Conservation (phyloP, 2,329 filamentous ascomycete genomes). For the Fusarium kyushuense region DNA sequence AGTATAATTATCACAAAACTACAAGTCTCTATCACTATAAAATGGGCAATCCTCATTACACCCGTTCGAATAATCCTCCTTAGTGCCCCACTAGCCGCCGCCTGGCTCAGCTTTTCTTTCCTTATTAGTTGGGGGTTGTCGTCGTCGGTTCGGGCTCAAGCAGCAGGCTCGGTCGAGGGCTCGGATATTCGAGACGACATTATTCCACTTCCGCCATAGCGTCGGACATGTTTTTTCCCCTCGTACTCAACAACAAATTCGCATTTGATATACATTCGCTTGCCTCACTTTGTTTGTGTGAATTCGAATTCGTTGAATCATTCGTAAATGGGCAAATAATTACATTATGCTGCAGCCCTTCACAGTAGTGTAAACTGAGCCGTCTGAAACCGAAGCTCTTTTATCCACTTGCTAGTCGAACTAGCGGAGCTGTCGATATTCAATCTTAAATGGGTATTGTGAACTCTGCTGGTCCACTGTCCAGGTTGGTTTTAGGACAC, state of each 20-base stretch:
- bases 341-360: background rate
- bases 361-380: conserved; percentile 18
- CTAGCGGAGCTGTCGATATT: conserved; percentile 10
- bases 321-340: conserved; percentile 20
- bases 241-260: background rate
- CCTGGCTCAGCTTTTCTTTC: background rate
- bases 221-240: conserved; percentile 12
- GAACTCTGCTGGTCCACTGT: background rate
- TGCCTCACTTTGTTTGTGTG: conserved; percentile 2
- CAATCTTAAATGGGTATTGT: background rate
- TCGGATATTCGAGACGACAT: conserved; percentile 31
- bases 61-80: conserved; percentile 6
- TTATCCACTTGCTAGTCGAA: conserved; percentile 14
- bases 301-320: background rate
- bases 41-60: background rate
- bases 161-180: conserved; percentile 22
- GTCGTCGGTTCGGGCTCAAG: conserved; percentile 24
- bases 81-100: conserved; percentile 7
- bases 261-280: conserved; percentile 3
- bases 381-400: conserved; percentile 21
- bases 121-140: conserved; percentile 19
- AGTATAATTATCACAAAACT: background rate
- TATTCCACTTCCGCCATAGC: conserved; percentile 12
- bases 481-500: conserved; percentile 1
- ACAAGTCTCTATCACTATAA: conserved; percentile 5